Percentiles rank a stretch among this genome's conserved stretches.
These are phyloP conservation scores for Eucalyptus curtisii DNA, from an alignment of 345 rosid genomes.

Conservation along the genomic window DNA sequence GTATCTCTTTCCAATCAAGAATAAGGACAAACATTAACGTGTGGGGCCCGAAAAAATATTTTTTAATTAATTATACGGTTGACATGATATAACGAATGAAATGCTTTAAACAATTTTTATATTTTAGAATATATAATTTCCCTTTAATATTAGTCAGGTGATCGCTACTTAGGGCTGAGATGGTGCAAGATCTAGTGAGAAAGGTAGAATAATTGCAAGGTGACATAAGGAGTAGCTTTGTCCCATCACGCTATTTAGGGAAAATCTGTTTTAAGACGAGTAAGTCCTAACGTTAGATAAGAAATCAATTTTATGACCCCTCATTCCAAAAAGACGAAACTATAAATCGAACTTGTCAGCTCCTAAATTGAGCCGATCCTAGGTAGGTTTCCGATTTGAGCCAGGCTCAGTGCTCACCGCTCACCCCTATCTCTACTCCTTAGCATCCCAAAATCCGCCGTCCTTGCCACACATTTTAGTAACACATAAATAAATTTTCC, in stretches of 20 bases:
- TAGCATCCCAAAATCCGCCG: background rate
- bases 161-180: background rate
- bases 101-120: background rate
- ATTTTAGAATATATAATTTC: background rate
- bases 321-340: background rate
- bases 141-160: background rate
- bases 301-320: background rate
- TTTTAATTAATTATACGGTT: background rate
- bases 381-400: background rate
- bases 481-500: background rate
- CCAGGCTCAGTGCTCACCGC: background rate
- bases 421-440: background rate
- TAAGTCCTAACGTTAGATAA: background rate
- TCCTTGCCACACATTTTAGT: background rate
- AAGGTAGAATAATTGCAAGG: background rate
- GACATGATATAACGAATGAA: background rate
- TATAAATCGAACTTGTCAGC: rapidly evolving
- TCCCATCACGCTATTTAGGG: background rate
- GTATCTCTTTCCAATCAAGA: background rate
- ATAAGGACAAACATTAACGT: background rate
- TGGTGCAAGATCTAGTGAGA: background rate
- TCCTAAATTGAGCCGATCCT: background rate
- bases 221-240: background rate
- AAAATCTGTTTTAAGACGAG: background rate
- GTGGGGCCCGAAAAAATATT: background rate